A percentile compares a stretch with the other conserved stretches of the same genome.
phyloP scores from a whole-genome alignment of 1,284 basidiomycete genomes.

The Cutaneotrichosporon cyanovorans region DNA sequence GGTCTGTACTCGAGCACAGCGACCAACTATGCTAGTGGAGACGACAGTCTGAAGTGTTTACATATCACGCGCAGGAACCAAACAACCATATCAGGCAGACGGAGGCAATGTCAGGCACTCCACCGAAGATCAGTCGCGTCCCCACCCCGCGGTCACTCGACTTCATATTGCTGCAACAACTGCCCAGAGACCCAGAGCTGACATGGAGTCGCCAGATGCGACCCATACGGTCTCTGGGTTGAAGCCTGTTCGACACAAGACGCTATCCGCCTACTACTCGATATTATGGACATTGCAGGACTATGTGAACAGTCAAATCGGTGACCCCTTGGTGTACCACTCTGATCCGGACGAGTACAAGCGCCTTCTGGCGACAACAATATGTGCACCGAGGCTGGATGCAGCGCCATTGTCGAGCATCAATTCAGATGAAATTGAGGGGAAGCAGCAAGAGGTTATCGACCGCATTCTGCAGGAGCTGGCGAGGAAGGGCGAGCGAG shows the following conservation, averaged over 20 bases:
- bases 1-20: too few species aligned
- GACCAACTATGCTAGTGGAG: too few species aligned
- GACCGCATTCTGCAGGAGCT: slow-evolving; percentile 29
- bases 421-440: background rate
- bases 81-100: slow-evolving; percentile 2
- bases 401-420: background rate
- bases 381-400: slow-evolving; percentile 18
- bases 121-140: background rate
- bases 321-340: slow-evolving; percentile 7
- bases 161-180: too few species aligned
- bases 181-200: too few species aligned
- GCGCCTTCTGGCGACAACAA: slow-evolving; percentile 14
- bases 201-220: too few species aligned
- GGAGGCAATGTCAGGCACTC: background rate
- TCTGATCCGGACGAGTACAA: slow-evolving; percentile 24
- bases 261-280: slow-evolving; percentile 35
- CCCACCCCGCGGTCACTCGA: background rate
- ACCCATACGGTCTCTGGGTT: background rate
- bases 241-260: slow-evolving; percentile 31
- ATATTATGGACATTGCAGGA: slow-evolving; percentile 19
- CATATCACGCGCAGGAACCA: slow-evolving; percentile 1
- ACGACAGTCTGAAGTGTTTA: too few species aligned
- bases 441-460: slow-evolving; percentile 24
- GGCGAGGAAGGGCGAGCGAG: slow-evolving; percentile 2
- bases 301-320: slow-evolving; percentile 5